A percentile compares a stretch with the other conserved stretches of the same genome.
Conservation (phyloP, 495 filamentous ascomycete genomes). For the Penicillium angulare region DNA sequence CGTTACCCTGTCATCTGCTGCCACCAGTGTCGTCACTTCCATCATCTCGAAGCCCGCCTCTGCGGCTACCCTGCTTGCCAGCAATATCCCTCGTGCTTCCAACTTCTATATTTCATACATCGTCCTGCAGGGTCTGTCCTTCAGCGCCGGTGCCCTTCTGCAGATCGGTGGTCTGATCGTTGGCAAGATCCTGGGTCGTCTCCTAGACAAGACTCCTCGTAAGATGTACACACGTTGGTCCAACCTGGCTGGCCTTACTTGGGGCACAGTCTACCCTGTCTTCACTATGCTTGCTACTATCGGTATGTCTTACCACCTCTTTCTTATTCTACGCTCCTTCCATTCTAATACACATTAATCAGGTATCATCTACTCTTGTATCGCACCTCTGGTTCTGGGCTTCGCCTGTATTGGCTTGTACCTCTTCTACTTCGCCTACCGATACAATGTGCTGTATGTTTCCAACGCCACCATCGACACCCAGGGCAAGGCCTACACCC, state of each 20-base stretch:
- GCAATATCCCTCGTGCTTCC: slow-evolving; percentile 73
- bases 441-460: slow-evolving; percentile 94
- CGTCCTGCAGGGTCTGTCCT: slow-evolving; percentile 86
- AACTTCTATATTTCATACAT: slow-evolving; percentile 98
- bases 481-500: slow-evolving; percentile 82
- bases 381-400: slow-evolving; percentile 85
- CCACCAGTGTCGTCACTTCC: slow-evolving; percentile 49
- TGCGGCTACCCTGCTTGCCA: slow-evolving; percentile 65
- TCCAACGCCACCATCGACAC: slow-evolving; percentile 84
- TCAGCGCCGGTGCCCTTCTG: slow-evolving; percentile 71
- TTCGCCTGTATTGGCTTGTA: slow-evolving; percentile 82
- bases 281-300: slow-evolving; percentile 86
- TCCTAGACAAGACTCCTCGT: slow-evolving; percentile 71
- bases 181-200: slow-evolving; percentile 71
- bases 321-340: slow-evolving; percentile 3
- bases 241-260: slow-evolving; percentile 62
- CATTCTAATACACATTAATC: slow-evolving; percentile 33
- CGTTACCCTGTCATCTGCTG: slow-evolving; percentile 72
- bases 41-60: slow-evolving; percentile 63
- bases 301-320: slow-evolving; percentile 32
- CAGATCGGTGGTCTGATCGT: slow-evolving; percentile 77
- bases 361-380: slow-evolving; percentile 78
- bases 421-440: slow-evolving; percentile 89
- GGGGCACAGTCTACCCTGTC: slow-evolving; percentile 86
- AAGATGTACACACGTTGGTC: slow-evolving; percentile 70